Percentiles rank a stretch among this genome's conserved stretches.
Evolutionary conservation across 306 rosid genomes (phyloP).

Genomic region (Potentilla sterilis): DNA sequence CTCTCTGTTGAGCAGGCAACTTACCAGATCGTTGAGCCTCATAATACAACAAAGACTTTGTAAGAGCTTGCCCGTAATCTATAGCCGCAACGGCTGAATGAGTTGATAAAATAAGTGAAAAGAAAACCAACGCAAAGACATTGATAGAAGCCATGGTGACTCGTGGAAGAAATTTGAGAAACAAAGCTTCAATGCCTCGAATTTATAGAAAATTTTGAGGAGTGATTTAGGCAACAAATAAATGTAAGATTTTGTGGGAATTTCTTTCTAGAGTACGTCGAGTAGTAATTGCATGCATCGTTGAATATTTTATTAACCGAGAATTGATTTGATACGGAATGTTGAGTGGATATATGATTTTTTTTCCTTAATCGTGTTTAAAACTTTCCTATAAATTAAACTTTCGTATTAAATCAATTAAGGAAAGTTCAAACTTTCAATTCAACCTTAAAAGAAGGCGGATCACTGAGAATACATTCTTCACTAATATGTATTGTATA

Average conservation of each 20-base stretch:
- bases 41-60: conserved; percentile 42
- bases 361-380: neutral
- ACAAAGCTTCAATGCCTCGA: neutral
- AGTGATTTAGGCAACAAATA: neutral
- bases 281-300: neutral
- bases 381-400: neutral
- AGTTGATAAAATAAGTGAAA: neutral
- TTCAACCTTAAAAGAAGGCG: too few species aligned
- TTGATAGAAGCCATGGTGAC: neutral
- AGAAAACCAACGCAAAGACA: conserved; percentile 3
- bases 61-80: conserved; percentile 40
- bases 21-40: conserved; percentile 67
- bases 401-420: neutral
- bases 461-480: too few species aligned
- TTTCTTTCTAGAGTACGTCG: neutral
- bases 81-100: neutral
- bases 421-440: too few species aligned
- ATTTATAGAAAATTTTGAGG: conserved; percentile 4
- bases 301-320: too few species aligned
- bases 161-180: neutral
- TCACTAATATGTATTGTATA: too few species aligned
- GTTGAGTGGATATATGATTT: neutral
- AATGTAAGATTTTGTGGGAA: neutral
- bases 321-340: neutral
- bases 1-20: conserved; percentile 40